These are phyloP conservation scores for Agaricus subrufescens DNA, from an alignment of 768 basidiomycete species.

Conservation along the genomic window DNA sequence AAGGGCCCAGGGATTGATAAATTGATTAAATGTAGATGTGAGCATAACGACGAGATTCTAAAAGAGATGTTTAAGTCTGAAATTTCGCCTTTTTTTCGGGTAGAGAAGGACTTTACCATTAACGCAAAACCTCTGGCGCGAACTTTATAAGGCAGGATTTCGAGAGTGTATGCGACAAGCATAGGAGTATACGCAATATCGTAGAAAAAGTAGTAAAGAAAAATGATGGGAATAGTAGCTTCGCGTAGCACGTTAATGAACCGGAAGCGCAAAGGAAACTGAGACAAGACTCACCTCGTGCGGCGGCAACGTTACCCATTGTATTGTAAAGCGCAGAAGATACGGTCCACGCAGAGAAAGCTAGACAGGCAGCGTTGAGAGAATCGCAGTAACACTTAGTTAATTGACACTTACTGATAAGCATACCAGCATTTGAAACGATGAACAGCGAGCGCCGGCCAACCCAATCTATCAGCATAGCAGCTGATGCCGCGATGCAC, in stretches of 20 bases:
- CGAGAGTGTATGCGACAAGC: constrained; percentile 56
- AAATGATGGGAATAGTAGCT: constrained; percentile 67
- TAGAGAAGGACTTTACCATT: constrained; percentile 42
- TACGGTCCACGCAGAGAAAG: constrained; percentile 55
- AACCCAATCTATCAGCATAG: constrained; percentile 60
- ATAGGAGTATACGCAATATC: constrained; percentile 79
- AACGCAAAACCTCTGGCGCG: constrained; percentile 78
- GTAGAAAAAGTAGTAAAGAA: constrained; percentile 49
- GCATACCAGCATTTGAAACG: constrained; percentile 52
- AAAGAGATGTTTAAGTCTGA: not conserved
- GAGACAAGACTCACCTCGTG: constrained; percentile 26
- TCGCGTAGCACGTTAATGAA: not conserved
- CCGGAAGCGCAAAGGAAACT: not conserved
- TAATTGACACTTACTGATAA: constrained; percentile 33
- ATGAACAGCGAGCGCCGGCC: constrained; percentile 71
- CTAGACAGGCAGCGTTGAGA: constrained; percentile 19
- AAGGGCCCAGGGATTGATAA: constrained; percentile 75
- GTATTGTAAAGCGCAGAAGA: constrained; percentile 40
- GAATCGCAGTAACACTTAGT: not conserved
- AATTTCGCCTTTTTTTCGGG: too few species aligned
- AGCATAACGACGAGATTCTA: constrained; percentile 62
- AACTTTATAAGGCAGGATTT: constrained; percentile 77
- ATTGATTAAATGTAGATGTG: constrained; percentile 73
- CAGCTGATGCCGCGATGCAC: constrained; percentile 49
- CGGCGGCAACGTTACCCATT: constrained; percentile 33